Percentiles rank a stretch among this genome's conserved stretches.
phyloP scores from a whole-genome alignment of 768 basidiomycete genomes.

The Hortiboletus campestris region DNA sequence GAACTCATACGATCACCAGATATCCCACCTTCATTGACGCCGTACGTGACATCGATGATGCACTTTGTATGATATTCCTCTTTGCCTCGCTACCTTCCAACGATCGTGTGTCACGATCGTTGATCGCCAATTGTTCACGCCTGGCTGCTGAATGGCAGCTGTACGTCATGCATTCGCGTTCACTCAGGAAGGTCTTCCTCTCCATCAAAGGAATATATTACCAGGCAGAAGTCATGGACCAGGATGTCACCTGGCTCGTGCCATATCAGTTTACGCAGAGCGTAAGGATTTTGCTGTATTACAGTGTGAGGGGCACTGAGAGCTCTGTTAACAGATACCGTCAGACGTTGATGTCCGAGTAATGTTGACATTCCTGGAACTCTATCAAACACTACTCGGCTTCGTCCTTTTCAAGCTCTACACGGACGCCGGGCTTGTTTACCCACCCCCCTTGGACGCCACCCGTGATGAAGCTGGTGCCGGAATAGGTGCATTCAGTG shows the following conservation, averaged over 20 bases:
- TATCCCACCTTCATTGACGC: constrained; percentile 98
- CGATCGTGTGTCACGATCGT: constrained; percentile 71
- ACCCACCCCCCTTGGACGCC: constrained; percentile 89
- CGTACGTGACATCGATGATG: constrained; percentile 94
- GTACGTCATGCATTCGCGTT: constrained; percentile 84
- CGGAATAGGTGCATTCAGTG: constrained; percentile 82
- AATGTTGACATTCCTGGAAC: constrained; percentile 95
- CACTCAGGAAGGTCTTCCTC: constrained; percentile 87
- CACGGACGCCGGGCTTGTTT: constrained; percentile 87
- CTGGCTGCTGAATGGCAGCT: constrained; percentile 96
- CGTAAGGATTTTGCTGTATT: constrained; percentile 43
- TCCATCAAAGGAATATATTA: constrained; percentile 99
- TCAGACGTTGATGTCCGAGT: constrained; percentile 96
- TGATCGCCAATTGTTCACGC: constrained; percentile 87
- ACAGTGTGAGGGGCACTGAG: constrained; percentile 3
- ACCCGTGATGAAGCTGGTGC: constrained; percentile 83
- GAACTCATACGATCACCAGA: constrained; percentile 41
- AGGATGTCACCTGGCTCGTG: constrained; percentile 92
- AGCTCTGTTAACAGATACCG: constrained; percentile 62
- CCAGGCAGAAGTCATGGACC: constrained; percentile 92
- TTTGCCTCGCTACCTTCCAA: constrained; percentile 92
- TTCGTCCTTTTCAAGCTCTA: constrained; percentile 99
- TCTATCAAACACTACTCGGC: constrained; percentile 94
- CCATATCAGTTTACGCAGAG: constrained; percentile 97
- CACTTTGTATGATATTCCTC: constrained; percentile 90